Evolutionary conservation across 345 rosid species (phyloP), one percentile per base, ranked within the genome.

Genomic region (Odontarrhena argentea): DNA sequence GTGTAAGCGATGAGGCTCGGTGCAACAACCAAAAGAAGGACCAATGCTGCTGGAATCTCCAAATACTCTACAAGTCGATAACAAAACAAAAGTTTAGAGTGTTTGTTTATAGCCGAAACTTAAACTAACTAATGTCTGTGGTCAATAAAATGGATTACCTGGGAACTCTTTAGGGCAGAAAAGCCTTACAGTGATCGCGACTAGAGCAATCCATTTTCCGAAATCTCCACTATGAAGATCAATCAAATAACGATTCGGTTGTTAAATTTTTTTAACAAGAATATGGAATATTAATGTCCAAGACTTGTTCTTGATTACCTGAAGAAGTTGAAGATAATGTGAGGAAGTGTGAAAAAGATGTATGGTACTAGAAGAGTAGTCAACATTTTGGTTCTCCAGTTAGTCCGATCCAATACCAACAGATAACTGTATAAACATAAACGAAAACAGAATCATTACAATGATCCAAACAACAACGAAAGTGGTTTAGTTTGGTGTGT

Each of bases 361-460:
- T 94, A 94, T 34, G 99, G 99, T 48, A 91, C 78, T 57, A 94
- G 59, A 55, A 91, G 96, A 6, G 95, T 76, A 4, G 98, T 88
- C 69, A 94, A 76, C 83, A 94, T 94, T 77, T 94, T 94, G 51
- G 94, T 87, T 77, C 78, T 93, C 98, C 97, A 93, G 63, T 90
- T 93, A 22, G 97, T 94, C 54, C 95, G 90, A 59, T 94, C 99
- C 79, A 94, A 60, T 63, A 94, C 78, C 92, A 91, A 75, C 59
- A 94, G 68, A 71, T 91, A 94, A 38, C 96, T 91, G 82, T 76
- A 41, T 55, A 55, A 66, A 9, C 41, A 52, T 6, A 60, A 40
- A 42, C 34, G 22, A 58, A 32, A 32, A 37, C 15, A 49, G 37
- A 40, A 58, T 52, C 50, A 66, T 65, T 8, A 35, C 11, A 47